A percentile compares a stretch with the other conserved stretches of the same genome.
These are phyloP conservation scores for Talaromyces sp. DNA, from an alignment of 2,329 filamentous ascomycete genomes.

Conservation along the genomic window DNA sequence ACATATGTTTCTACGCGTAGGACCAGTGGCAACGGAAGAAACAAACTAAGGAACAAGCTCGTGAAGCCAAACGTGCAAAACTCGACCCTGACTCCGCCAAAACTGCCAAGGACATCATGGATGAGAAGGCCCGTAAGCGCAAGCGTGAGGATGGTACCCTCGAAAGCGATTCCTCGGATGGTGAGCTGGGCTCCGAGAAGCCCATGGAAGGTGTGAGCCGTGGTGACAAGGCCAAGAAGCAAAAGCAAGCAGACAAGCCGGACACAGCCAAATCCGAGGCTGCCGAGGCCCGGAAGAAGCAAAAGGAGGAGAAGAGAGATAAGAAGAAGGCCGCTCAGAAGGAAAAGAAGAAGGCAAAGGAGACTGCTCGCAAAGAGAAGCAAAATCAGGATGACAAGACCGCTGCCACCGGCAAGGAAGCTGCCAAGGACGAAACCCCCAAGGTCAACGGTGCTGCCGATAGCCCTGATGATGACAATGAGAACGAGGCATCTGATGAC, in stretches of 20 bases:
- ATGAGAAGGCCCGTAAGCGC: conserved; percentile 78
- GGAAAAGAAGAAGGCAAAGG: conserved; percentile 52
- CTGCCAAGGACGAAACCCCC: neutral
- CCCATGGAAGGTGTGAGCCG: conserved; percentile 67
- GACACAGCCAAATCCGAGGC: conserved; percentile 34
- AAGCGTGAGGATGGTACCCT: conserved; percentile 69
- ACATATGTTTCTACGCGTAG: conserved; percentile 49
- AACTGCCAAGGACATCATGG: conserved; percentile 90
- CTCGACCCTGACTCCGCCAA: conserved; percentile 88
- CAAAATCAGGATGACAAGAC: neutral
- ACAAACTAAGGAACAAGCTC: conserved; percentile 87
- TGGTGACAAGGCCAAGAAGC: conserved; percentile 53
- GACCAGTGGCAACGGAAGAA: conserved; percentile 96
- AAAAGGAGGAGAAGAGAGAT: conserved; percentile 43
- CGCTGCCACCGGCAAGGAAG: conserved; percentile 25
- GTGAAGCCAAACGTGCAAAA: conserved; percentile 81
- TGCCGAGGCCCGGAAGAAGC: conserved; percentile 39
- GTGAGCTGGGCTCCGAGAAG: conserved; percentile 46
- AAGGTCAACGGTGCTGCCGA: conserved; percentile 6
- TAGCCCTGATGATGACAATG: conserved; percentile 28
- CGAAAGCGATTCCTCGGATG: conserved; percentile 51
- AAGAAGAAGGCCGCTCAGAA: conserved; percentile 55
- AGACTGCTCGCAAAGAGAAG: conserved; percentile 27
- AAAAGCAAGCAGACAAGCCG: conserved; percentile 52
- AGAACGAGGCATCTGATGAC: conserved; percentile 26